These are phyloP conservation scores for Allium fistulosum DNA, from an alignment of 106 monocot species.

Conservation along the genomic window DNA sequence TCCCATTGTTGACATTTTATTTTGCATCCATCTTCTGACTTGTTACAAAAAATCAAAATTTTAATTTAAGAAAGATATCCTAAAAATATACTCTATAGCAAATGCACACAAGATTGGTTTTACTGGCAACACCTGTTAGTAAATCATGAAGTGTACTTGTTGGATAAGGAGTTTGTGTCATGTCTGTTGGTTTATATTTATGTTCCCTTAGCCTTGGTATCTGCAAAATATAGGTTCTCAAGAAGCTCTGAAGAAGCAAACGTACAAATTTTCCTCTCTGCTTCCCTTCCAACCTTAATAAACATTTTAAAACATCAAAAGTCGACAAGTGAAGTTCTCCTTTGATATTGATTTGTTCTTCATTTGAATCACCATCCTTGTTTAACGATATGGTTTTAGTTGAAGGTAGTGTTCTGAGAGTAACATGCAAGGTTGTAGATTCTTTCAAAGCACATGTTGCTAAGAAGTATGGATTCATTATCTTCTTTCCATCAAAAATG, in stretches of 20 bases:
- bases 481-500: slow-evolving; percentile 27
- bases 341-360: slow-evolving; percentile 8
- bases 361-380: background rate
- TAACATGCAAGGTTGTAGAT: slow-evolving; percentile 26
- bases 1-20: slow-evolving; percentile 30
- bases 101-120: background rate
- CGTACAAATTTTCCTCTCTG: slow-evolving; percentile 13
- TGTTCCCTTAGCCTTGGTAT: slow-evolving; percentile 8
- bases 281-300: slow-evolving; percentile 19
- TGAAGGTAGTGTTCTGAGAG: slow-evolving; percentile 13
- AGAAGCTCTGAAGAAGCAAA: slow-evolving; percentile 26
- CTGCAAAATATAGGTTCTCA: slow-evolving; percentile 30
- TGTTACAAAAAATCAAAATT: background rate
- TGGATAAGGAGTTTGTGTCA: slow-evolving; percentile 11
- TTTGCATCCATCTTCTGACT: slow-evolving; percentile 21
- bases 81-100: background rate
- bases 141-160: slow-evolving; percentile 21
- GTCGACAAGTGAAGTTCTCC: slow-evolving; percentile 21
- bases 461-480: slow-evolving; percentile 32
- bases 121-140: slow-evolving; percentile 16
- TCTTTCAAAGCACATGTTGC: slow-evolving; percentile 17
- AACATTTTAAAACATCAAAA: slow-evolving; percentile 15
- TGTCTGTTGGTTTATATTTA: background rate
- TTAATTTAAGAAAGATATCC: background rate
- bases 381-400: background rate